Conservation (phyloP, 2,329 filamentous ascomycete species). For the Aspergillus unguis region DNA sequence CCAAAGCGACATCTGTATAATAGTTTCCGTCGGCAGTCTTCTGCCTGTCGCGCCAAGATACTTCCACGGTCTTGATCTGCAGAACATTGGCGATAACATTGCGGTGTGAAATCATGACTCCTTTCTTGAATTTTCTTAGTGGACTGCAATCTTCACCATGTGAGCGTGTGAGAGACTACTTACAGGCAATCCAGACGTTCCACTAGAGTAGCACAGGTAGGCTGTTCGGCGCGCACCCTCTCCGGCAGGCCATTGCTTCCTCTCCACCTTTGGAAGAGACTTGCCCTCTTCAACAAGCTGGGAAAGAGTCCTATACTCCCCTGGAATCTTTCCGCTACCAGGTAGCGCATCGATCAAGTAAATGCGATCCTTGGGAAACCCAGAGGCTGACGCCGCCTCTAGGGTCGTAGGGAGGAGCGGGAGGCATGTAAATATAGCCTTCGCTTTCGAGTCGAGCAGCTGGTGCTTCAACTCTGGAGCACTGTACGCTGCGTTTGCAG, state of each 20-base stretch:
- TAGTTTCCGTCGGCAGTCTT: constrained; percentile 42
- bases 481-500: constrained; percentile 73
- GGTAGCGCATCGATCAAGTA: constrained; percentile 68
- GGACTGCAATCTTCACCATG: neutral
- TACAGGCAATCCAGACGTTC: constrained; percentile 74
- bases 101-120: constrained; percentile 75
- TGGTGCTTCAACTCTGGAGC: constrained; percentile 68
- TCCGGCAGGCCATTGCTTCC: constrained; percentile 40
- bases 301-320: constrained; percentile 60
- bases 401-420: constrained; percentile 64
- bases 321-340: constrained; percentile 44
- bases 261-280: constrained; percentile 38
- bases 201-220: constrained; percentile 76
- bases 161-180: constrained; percentile 19
- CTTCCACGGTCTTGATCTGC: constrained; percentile 57
- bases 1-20: constrained; percentile 57
- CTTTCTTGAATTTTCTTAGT: constrained; percentile 56
- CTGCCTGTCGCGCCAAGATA: constrained; percentile 27
- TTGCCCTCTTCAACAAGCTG: constrained; percentile 63
- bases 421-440: constrained; percentile 68
- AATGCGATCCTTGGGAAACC: constrained; percentile 61
- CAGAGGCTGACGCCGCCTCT: constrained; percentile 60
- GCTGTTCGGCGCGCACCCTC: constrained; percentile 60
- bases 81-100: constrained; percentile 76
- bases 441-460: constrained; percentile 65